Conservation (phyloP, 225 moss, liverwort and hornwort species). For the Asterella californica region DNA sequence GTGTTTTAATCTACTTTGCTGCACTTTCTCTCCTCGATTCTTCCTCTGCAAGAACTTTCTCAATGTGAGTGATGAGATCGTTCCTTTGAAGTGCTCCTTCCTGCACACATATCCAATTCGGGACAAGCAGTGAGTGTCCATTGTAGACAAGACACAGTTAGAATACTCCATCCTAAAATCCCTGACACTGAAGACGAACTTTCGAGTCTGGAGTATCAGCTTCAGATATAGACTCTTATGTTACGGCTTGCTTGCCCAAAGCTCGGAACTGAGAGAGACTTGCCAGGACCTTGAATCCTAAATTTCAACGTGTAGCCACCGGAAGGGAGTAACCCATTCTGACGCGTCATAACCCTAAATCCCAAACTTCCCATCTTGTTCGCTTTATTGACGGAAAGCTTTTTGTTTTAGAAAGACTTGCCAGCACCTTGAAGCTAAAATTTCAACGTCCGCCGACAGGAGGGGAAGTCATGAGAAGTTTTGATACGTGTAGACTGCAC, state of each 20-base stretch:
- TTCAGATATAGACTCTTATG: neutral
- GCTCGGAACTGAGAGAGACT: neutral
- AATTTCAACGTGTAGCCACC: neutral
- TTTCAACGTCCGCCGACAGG: neutral
- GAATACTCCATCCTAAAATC: neutral
- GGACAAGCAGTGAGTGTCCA: neutral
- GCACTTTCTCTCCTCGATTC: neutral
- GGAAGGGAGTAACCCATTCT: too few species aligned
- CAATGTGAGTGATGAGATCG: constrained; percentile 51
- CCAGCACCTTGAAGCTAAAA: neutral
- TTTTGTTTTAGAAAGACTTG: neutral
- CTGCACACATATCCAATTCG: constrained; percentile 28
- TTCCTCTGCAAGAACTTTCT: constrained; percentile 32
- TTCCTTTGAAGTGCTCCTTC: constrained; percentile 60
- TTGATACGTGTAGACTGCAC: too few species aligned
- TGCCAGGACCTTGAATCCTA: neutral
- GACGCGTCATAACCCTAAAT: too few species aligned
- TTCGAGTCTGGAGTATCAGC: neutral
- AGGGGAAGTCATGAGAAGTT: too few species aligned
- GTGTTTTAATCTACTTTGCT: neutral
- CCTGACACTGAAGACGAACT: neutral
- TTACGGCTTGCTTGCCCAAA: neutral
- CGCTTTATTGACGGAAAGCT: too few species aligned
- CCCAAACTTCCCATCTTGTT: neutral
- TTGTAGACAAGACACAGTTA: neutral